Evolutionary conservation across 108 stramenopile species (phyloP).

Genomic region (Cafeteria roenbergensis): DNA sequence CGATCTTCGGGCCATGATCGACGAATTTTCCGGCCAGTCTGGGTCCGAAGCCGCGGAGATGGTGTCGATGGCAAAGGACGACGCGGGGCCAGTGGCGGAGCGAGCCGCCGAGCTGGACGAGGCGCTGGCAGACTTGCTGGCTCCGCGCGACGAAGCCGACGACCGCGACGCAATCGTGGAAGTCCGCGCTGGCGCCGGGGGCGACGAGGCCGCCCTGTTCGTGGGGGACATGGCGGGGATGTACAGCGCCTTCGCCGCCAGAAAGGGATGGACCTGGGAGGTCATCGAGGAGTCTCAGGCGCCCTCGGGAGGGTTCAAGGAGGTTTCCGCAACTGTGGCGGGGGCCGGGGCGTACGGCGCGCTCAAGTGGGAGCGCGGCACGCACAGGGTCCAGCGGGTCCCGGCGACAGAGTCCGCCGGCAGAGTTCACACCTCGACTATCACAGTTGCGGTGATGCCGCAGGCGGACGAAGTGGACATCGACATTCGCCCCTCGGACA

Average conservation of each 20-base stretch:
- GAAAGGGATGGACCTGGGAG: slow-evolving; percentile 64
- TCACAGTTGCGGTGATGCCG: slow-evolving; percentile 78
- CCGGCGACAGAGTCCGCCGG: slow-evolving; percentile 79
- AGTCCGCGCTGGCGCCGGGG: slow-evolving; percentile 88
- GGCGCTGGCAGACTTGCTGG: slow-evolving; percentile 8
- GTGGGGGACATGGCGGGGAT: slow-evolving; percentile 74
- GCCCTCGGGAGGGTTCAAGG: slow-evolving; percentile 62
- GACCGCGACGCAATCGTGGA: slow-evolving; percentile 79
- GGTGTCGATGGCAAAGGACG: too few species aligned
- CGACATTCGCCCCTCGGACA: slow-evolving; percentile 51
- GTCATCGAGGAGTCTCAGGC: slow-evolving; percentile 44
- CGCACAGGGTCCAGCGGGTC: slow-evolving; percentile 92
- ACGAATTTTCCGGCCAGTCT: too few species aligned
- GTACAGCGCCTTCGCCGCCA: slow-evolving; percentile 62
- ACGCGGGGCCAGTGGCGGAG: too few species aligned
- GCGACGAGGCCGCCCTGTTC: slow-evolving; percentile 83
- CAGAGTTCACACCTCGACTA: slow-evolving; percentile 80
- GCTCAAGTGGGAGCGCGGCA: slow-evolving; percentile 81
- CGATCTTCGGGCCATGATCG: too few species aligned
- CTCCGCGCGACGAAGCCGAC: slow-evolving; percentile 76
- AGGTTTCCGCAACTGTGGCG: slow-evolving; percentile 58
- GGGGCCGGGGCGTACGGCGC: slow-evolving; percentile 66
- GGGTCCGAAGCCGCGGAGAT: too few species aligned
- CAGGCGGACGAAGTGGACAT: slow-evolving; percentile 43
- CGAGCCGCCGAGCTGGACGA: too few species aligned